phyloP scores from a whole-genome alignment of 2,329 filamentous ascomycete genomes.

The Bretziella fagacearum region DNA sequence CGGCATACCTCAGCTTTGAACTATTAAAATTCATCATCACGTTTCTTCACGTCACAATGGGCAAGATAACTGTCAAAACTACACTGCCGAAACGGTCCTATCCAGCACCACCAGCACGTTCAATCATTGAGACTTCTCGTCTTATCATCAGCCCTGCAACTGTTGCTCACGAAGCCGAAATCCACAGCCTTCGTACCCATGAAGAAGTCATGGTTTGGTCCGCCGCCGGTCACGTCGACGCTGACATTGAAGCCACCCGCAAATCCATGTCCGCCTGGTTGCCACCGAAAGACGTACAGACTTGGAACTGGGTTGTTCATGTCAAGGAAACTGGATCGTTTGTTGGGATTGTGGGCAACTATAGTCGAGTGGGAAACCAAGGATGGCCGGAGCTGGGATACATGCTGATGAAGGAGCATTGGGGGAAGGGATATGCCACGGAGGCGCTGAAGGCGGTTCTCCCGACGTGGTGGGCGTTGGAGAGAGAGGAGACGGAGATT shows the following conservation, averaged over 20 bases:
- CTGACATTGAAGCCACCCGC: conserved; percentile 28
- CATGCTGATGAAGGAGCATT: conserved; percentile 34
- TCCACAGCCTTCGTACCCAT: conserved; percentile 37
- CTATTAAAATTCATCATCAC: no score
- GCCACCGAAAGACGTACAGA: conserved; percentile 31
- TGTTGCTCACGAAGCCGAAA: conserved; percentile 31
- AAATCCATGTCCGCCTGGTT: conserved; percentile 25
- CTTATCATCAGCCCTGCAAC: conserved; percentile 36
- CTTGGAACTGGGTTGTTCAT: conserved; percentile 41
- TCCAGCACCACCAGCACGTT: conserved; percentile 25
- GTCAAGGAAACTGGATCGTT: conserved; percentile 31
- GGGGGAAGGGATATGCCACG: conserved; percentile 40
- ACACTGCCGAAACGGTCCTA: conserved; percentile 29
- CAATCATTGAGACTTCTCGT: conserved; percentile 32
- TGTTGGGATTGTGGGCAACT: conserved; percentile 33
- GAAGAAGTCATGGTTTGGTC: conserved; percentile 48
- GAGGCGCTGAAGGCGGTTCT: conserved; percentile 36
- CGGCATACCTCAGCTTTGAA: not conserved
- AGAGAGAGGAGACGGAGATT: conserved; percentile 28
- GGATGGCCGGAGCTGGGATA: conserved; percentile 45
- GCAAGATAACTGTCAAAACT: conserved; percentile 29
- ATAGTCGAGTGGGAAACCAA: conserved; percentile 21
- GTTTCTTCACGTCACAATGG: conserved; percentile 13
- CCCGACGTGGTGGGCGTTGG: conserved; percentile 31
- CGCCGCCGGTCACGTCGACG: conserved; percentile 25